Base-by-base conservation (phyloP, 2,329 filamentous ascomycete species). In the Verticillium tricorpus region DNA sequence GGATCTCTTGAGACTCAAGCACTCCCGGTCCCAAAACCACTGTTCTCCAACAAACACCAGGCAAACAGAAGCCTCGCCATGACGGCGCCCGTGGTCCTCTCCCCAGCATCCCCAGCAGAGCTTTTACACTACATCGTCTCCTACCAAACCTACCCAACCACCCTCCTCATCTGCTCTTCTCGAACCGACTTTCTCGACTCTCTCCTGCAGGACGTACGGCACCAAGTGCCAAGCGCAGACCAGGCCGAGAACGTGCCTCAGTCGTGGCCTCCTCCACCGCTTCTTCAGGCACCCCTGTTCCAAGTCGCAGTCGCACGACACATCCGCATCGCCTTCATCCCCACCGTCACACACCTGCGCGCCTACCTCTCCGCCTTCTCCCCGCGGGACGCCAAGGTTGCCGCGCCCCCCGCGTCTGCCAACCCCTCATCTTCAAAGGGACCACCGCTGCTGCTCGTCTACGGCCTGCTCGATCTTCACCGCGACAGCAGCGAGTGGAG, bases 291-390 rank as follows among this genome's bases (percentile, higher is more conserved):
- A 32, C 87, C 90, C 0, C 84, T 97, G 15, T 83, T 87, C 60
- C 84, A 91, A 65, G 80, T 93, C 32, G 85, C 88, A 56, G 82
- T 84, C 3, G 89, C 91, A 8, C 84, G 86, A 34, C 86, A 88
- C 68, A 83, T 96, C 65, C 85, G 85, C 60, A 74, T 93, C 9
- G 77, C 85, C 39, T 97, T 96, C 75, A 84, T 87, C 60, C 87
- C 91, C 0, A 92, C 89, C 2, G 82, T 95, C 60, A 87, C 90
- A 25, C 88, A 91, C 72, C 83, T 97, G 7, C 88, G 92, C 60
- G 91, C 91, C 39, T 91, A 89, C 69, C 80, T 97, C 19, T 80
- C 89, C 52, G 80, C 85, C 59, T 82, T 85, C 63, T 76, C 76
- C 19, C 65, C 73, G 2, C 65, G 67, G 1, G 71, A 77, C 61